Evolutionary conservation across 2,329 filamentous ascomycete species (phyloP).

Genomic region (Xylaria sp.): DNA sequence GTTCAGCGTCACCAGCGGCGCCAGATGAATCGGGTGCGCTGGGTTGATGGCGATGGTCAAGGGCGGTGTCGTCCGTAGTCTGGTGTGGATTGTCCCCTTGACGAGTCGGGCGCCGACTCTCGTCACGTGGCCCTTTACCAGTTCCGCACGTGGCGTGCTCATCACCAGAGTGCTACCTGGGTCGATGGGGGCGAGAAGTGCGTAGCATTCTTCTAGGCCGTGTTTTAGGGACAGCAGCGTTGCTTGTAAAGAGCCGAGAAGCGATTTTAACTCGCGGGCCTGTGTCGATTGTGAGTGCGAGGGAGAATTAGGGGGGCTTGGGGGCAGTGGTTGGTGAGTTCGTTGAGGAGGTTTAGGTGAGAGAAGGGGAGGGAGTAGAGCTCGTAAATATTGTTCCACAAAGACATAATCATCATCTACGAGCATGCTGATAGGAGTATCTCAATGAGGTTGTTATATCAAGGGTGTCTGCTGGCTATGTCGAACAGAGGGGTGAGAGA

Average conservation of each 20-base stretch:
- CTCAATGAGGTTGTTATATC: not conserved
- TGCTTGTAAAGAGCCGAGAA: conserved; percentile 61
- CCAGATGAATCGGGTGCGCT: conserved; percentile 66
- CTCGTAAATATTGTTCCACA: conserved; percentile 31
- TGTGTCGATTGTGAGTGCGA: conserved; percentile 40
- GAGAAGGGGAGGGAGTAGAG: not conserved
- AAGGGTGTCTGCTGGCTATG: conserved; percentile 2
- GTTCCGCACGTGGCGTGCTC: conserved; percentile 86
- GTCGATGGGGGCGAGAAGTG: conserved; percentile 84
- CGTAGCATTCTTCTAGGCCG: conserved; percentile 88
- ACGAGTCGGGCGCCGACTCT: conserved; percentile 90
- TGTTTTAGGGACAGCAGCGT: conserved; percentile 63
- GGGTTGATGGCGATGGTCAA: conserved; percentile 62
- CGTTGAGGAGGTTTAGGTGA: conserved; percentile 1
- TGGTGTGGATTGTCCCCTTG: conserved; percentile 85
- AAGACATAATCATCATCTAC: conserved; percentile 48
- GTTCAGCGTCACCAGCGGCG: conserved; percentile 76
- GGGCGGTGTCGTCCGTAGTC: conserved; percentile 73
- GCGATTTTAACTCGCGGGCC: conserved; percentile 65
- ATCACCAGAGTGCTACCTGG: conserved; percentile 89
- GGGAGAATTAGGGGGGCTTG: conserved; percentile 21
- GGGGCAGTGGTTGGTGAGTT: conserved; percentile 17
- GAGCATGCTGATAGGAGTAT: conserved; percentile 42
- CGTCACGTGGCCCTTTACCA: conserved; percentile 91
- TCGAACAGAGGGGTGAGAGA: conserved; percentile 16